Evolutionary conservation across 108 stramenopile genomes (phyloP).

Genomic region (Epithemia pelagica): DNA sequence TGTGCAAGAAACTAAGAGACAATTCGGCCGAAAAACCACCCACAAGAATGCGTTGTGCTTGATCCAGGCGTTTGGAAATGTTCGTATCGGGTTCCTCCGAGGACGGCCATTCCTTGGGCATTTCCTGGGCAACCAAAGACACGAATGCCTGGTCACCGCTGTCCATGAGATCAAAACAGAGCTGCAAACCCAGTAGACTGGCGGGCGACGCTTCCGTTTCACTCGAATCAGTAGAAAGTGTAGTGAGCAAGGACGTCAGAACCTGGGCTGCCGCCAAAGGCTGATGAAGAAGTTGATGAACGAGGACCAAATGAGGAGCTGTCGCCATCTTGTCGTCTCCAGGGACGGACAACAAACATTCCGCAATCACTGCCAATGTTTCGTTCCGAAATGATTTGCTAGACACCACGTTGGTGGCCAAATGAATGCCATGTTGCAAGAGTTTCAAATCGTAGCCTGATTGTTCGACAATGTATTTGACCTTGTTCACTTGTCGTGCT

Average conservation of each 20-base stretch:
- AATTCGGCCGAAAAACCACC: constrained; percentile 85
- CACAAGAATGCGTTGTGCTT: constrained; percentile 47
- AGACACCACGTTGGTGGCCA: constrained; percentile 49
- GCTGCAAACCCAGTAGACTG: constrained; percentile 88
- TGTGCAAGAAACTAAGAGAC: constrained; percentile 84
- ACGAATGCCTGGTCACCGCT: constrained; percentile 93
- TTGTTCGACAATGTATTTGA: constrained; percentile 40
- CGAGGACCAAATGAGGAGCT: constrained; percentile 51
- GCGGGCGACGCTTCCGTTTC: constrained; percentile 39
- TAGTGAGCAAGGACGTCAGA: constrained; percentile 44
- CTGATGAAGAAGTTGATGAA: constrained; percentile 73
- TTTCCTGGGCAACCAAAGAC: constrained; percentile 42
- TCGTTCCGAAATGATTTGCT: constrained; percentile 69
- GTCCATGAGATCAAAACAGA: constrained; percentile 93
- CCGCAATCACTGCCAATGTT: constrained; percentile 64
- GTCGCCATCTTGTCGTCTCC: constrained; percentile 9
- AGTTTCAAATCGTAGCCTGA: constrained; percentile 10
- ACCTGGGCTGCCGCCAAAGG: constrained; percentile 59
- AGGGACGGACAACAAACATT: constrained; percentile 19
- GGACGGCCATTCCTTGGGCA: constrained; percentile 5
- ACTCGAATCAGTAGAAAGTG: constrained; percentile 12
- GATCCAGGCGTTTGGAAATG: constrained; percentile 13
- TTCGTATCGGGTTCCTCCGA: neutral
- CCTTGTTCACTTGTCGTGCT: constrained; percentile 48
- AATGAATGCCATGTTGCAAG: constrained; percentile 48